phyloP scores from a whole-genome alignment of 148 eudicot genomes.

The Vaccinium darrowii region DNA sequence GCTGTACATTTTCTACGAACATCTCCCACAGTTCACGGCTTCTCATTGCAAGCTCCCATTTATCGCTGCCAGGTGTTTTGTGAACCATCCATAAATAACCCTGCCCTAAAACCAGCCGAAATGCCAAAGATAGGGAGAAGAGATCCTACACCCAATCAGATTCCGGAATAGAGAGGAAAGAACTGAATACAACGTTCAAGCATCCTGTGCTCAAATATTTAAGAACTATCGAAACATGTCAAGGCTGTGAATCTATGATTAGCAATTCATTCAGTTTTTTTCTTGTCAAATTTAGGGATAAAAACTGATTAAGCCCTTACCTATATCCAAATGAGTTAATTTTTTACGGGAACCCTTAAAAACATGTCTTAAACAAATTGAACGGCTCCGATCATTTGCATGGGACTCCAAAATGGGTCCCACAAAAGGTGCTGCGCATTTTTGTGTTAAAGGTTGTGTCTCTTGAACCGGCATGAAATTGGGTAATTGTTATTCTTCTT shows the following conservation, averaged over 20 bases:
- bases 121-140: conserved; percentile 21
- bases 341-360: too few relatives aligned
- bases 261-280: too few relatives aligned
- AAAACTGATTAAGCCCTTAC: too few relatives aligned
- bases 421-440: too few relatives aligned
- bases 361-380: too few relatives aligned
- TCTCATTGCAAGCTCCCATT: conserved; percentile 80
- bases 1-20: conserved; percentile 47
- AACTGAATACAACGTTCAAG: neutral
- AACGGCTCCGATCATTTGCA: too few relatives aligned
- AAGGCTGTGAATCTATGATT: neutral
- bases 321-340: too few relatives aligned
- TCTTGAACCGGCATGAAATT: too few relatives aligned
- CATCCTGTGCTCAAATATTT: neutral
- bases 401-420: too few relatives aligned
- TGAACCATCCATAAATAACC: conserved; percentile 94
- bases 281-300: too few relatives aligned
- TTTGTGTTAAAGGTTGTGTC: too few relatives aligned
- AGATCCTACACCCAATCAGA: conserved; percentile 23
- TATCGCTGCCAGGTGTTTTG: conserved; percentile 62
- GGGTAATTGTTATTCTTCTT: too few relatives aligned
- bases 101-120: conserved; percentile 61
- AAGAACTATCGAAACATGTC: neutral
- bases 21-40: conserved; percentile 79
- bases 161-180: conserved; percentile 5